Percentiles rank a stretch among this genome's conserved stretches.
phyloP scores from a whole-genome alignment of 2,329 filamentous ascomycete genomes.

The Sporothrix protearum region DNA sequence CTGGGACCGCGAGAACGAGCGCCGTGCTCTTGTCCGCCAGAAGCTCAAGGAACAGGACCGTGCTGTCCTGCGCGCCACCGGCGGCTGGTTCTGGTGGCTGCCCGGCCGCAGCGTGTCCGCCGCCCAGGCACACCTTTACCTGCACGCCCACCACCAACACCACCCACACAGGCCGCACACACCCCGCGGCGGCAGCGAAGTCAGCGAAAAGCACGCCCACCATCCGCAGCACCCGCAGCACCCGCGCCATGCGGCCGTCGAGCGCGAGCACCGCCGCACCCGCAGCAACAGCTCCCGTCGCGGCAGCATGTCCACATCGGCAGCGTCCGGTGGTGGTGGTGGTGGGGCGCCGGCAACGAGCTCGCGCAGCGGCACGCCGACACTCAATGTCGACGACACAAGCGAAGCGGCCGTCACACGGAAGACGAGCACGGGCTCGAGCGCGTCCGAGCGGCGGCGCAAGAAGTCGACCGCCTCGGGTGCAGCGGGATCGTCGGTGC shows the following conservation, averaged over 20 bases:
- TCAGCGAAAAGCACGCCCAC: slow-evolving; percentile 35
- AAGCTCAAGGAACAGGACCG: slow-evolving; percentile 67
- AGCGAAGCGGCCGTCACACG: slow-evolving; percentile 33
- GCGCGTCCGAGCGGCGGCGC: slow-evolving; percentile 48
- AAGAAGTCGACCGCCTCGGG: slow-evolving; percentile 41
- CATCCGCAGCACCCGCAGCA: slow-evolving; percentile 44
- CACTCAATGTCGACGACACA: slow-evolving; percentile 44
- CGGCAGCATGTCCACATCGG: slow-evolving; percentile 42
- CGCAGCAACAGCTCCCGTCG: slow-evolving; percentile 53
- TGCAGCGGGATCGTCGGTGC: slow-evolving; percentile 40
- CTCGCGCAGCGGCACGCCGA: slow-evolving; percentile 34
- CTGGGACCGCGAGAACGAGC: slow-evolving; percentile 95
- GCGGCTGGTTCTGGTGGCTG: slow-evolving; percentile 82
- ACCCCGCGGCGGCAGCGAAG: slow-evolving; percentile 22
- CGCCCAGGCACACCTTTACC: neutral
- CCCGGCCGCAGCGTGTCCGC: slow-evolving; percentile 54
- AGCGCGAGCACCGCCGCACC: slow-evolving; percentile 47
- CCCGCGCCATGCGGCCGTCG: slow-evolving; percentile 43
- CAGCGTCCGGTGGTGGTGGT: slow-evolving; percentile 32
- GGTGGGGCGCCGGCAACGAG: neutral
- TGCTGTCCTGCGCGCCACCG: slow-evolving; percentile 63
- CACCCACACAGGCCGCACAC: slow-evolving; percentile 17
- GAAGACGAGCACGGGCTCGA: slow-evolving; percentile 48
- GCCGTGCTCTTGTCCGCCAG: slow-evolving; percentile 66
- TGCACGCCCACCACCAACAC: slow-evolving; percentile 3